These are phyloP conservation scores for Ophiocordyceps australis DNA, from an alignment of 2,329 filamentous ascomycete species.

Conservation along the genomic window DNA sequence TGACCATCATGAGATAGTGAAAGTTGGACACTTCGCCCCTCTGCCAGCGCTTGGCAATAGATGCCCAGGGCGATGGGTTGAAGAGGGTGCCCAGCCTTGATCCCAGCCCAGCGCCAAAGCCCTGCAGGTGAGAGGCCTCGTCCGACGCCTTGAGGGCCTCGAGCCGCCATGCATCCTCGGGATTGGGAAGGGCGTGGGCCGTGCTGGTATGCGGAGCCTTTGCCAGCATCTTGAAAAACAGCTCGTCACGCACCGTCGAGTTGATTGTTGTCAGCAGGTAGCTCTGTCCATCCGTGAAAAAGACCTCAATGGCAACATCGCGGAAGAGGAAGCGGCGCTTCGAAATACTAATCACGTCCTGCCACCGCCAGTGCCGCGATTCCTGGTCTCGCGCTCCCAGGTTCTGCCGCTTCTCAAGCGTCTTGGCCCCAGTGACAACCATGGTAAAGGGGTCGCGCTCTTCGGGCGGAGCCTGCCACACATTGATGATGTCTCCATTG, in stretches of 20 bases:
- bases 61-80: conserved; percentile 63
- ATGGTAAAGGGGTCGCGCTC: conserved; percentile 92
- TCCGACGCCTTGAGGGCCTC: conserved; percentile 60
- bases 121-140: conserved; percentile 36
- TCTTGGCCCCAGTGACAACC: conserved; percentile 59
- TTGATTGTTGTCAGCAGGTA: conserved; percentile 80
- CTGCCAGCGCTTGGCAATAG: conserved; percentile 77
- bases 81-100: conserved; percentile 89
- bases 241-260: conserved; percentile 53
- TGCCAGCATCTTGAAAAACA: conserved; percentile 56
- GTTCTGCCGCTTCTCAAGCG: conserved; percentile 40
- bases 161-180: conserved; percentile 81
- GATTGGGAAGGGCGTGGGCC: conserved; percentile 49
- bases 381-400: conserved; percentile 48
- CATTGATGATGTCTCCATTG: conserved; percentile 92
- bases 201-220: conserved; percentile 70
- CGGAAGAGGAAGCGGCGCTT: conserved; percentile 91
- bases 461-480: conserved; percentile 80
- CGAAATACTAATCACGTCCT: conserved; percentile 84
- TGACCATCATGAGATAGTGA: conserved; percentile 95
- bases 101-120: conserved; percentile 62
- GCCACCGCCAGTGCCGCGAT: conserved; percentile 83
- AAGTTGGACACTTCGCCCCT: conserved; percentile 96
- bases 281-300: conserved; percentile 92
- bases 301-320: conserved; percentile 91